Base-by-base conservation (phyloP, 2,329 filamentous ascomycete genomes). In the Fonsecaea nubica region DNA sequence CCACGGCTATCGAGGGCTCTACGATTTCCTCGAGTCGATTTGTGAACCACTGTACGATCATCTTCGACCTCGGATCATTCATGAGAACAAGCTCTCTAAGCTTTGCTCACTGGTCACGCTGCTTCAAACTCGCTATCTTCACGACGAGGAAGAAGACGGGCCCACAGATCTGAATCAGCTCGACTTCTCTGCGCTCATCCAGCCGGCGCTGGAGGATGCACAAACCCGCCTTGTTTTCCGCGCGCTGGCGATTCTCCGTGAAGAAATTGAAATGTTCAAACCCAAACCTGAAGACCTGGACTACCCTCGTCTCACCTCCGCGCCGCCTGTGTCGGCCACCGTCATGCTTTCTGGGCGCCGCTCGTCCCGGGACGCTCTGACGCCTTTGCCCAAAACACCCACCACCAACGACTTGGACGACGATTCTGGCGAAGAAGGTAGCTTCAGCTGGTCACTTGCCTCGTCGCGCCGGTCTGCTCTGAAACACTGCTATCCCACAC, bases 31-130 rank as follows among this genome's bases (percentile, higher is more conserved):
- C 1, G 88, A 90, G 74, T 84, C 86, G 18, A 80, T 90, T 55
- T 89, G 87, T 74, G 88, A 90, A 74, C 88, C 88, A 2, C 79
- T 90, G 33, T 90, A 89, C 72, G 88, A 90, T 71, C 82, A 89
- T 72, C 78, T 90, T 32, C 82, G 87, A 58, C 88, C 88, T 7
- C 82, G 85, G 53, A 89, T 87, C 18, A 89, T 90, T 65, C 87
- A 88, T 68, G 88, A 90, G 74, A 88, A 84, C 13, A 86, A 89
- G 69, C 82, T 90, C 32, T 79, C 89, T 59, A 89, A 87, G 73
- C 81, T 90, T 1, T 90, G 88, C 74, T 88, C 90, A 72, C 80
- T 90, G 1, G 90, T 88, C 72, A 87, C 86, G 6, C 78, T 89
- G 33, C 81, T 90, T 6, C 88, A 90, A 74, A 89, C 86, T 10